Percentiles rank a stretch among this genome's conserved stretches.
Evolutionary conservation across 1,284 basidiomycete genomes (phyloP).

Genomic region (Cronartium quercuum): DNA sequence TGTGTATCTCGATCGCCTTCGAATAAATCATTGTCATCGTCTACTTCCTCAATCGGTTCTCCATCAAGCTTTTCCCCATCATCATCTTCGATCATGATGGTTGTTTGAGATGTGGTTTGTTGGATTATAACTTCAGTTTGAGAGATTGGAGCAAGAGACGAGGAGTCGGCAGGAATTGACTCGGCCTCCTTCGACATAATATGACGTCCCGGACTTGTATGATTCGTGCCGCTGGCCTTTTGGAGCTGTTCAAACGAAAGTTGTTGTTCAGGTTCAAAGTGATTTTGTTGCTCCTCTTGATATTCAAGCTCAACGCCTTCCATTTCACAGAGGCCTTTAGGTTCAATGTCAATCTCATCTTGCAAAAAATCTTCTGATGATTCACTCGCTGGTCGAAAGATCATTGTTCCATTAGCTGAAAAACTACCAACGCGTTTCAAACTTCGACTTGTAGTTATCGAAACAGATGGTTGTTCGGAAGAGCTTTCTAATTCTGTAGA

Average conservation of each 20-base stretch:
- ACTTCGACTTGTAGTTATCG: neutral
- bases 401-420: conserved; percentile 25
- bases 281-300: neutral
- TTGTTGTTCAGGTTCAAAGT: neutral
- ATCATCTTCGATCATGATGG: too few relatives aligned
- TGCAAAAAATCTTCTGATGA: neutral
- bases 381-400: conserved; percentile 24
- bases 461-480: neutral
- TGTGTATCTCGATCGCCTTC: conserved; percentile 32
- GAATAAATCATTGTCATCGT: conserved; percentile 38
- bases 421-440: conserved; percentile 8
- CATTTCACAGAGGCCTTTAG: too few relatives aligned
- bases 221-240: too few relatives aligned
- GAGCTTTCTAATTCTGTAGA: neutral
- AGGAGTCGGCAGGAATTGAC: too few relatives aligned
- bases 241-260: too few relatives aligned
- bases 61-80: neutral
- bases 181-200: too few relatives aligned
- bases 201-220: too few relatives aligned
- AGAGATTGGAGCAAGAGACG: too few relatives aligned
- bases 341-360: neutral
- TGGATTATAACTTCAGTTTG: too few relatives aligned
- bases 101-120: too few relatives aligned
- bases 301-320: neutral
- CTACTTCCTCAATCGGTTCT: neutral